A percentile compares a stretch with the other conserved stretches of the same genome.
Conservation (phyloP, 2,329 filamentous ascomycete genomes). For the Xylariaceae sp. region DNA sequence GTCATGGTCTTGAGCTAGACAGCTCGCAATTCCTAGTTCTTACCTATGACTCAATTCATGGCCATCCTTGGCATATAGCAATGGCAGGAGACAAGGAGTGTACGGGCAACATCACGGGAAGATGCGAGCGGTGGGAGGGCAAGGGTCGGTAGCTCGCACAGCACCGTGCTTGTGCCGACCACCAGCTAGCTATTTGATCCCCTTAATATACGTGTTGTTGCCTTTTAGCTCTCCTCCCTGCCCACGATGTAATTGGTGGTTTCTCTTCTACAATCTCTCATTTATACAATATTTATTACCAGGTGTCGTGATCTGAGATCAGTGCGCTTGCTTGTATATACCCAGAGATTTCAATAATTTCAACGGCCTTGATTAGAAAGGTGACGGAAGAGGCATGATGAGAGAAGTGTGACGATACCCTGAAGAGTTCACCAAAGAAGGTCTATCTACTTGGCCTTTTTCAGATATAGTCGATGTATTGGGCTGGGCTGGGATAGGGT, state of each 20-base stretch:
- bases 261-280: not conserved
- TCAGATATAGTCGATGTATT: too few relatives aligned
- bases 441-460: too few relatives aligned
- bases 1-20: constrained; percentile 51
- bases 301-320: not conserved
- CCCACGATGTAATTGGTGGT: not conserved
- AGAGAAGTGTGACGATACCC: too few relatives aligned
- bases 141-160: constrained; percentile 16
- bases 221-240: not conserved
- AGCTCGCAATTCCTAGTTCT: not conserved
- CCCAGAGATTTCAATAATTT: too few relatives aligned
- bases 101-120: constrained; percentile 4
- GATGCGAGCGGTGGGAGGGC: constrained; percentile 14
- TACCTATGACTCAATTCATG: not conserved
- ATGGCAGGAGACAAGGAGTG: not conserved
- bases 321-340: too few relatives aligned
- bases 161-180: constrained; percentile 6
- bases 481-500: too few relatives aligned
- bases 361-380: too few relatives aligned
- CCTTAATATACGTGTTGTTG: not conserved
- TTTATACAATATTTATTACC: not conserved
- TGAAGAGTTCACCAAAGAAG: too few relatives aligned
- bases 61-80: not conserved
- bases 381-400: too few relatives aligned
- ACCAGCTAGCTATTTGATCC: too few relatives aligned